Evolutionary conservation across 306 rosid genomes (phyloP), one percentile per base, ranked within the genome.

Genomic region (Carpinus fangiana): DNA sequence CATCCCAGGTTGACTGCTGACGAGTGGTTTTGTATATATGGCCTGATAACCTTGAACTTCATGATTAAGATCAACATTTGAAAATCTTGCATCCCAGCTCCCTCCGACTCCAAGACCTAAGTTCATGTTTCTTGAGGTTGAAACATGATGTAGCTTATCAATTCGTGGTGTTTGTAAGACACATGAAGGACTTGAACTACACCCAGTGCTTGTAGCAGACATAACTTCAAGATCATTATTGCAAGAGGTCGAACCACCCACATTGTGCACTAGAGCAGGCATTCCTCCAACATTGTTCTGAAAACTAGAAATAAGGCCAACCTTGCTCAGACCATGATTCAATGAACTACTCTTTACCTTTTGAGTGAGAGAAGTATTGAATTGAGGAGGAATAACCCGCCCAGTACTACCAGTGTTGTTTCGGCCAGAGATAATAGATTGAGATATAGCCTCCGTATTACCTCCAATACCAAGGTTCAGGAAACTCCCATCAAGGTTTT

Each of bases 401-500:
- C 70, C 73, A 23, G 57, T 72, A 51, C 41, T 46, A 62, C 53
- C 66, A 62, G 54, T 38, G 53, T 68, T 6, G 55, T 82, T 72
- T 75, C 69, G 21, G 41, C 75, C 79, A 53, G 81, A 81, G 28
- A 62, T 16, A 41, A 67, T 78, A 54, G 34, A 36, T 65, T 26
- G 67, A 68, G 70, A 68, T 73, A 71, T 28, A 41, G 28, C 73
- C 51, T 76, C 72, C 12, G 10, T 21, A 77, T 75, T 74, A 73
- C 41, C n/a, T 20, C 76, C 81, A 65, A 74, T 66, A 72, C 79
- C 79, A 48, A 73, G 70, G 16, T 80, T 67, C 79, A 76, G 60
- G 73, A 59, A 78, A 56, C 72, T 74, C 46, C 79, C 82, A 73
- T 81, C 85, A 76, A 5, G 41, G 52, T 31, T 72, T 70, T 65